These are phyloP conservation scores for Sclerotinia minor DNA, from an alignment of 2,329 filamentous ascomycete genomes.

Conservation along the genomic window DNA sequence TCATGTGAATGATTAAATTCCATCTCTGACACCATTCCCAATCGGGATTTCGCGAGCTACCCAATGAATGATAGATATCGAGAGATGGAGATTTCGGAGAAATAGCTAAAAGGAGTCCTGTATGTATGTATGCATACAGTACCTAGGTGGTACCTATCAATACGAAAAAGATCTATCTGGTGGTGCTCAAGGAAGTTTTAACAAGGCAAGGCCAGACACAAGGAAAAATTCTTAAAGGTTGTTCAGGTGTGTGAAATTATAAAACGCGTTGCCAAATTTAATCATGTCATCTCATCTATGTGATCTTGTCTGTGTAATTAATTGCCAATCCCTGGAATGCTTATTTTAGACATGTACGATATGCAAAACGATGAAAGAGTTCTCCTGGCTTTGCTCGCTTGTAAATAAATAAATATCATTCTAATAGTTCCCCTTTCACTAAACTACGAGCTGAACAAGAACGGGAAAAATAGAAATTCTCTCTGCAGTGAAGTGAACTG, in stretches of 20 bases:
- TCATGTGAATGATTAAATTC: conserved; percentile 3
- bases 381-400: neutral
- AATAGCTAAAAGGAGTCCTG: neutral
- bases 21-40: neutral
- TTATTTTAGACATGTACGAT: neutral
- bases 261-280: neutral
- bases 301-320: neutral
- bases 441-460: neutral
- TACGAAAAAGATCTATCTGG: neutral
- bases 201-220: neutral
- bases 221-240: neutral
- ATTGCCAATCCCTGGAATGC: neutral
- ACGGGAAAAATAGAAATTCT: neutral
- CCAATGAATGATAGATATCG: conserved; percentile 13
- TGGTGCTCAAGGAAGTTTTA: neutral
- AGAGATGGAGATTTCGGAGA: neutral
- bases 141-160: no score
- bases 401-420: neutral
- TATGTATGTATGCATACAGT: neutral
- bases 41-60: neutral
- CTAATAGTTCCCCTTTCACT: conserved; percentile 3
- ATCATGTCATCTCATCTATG: conserved; percentile 1
- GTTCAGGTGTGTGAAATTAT: neutral
- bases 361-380: neutral
- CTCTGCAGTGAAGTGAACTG: neutral